Conservation (phyloP, 2,329 filamentous ascomycete species). For the Sarocladium strictum region DNA sequence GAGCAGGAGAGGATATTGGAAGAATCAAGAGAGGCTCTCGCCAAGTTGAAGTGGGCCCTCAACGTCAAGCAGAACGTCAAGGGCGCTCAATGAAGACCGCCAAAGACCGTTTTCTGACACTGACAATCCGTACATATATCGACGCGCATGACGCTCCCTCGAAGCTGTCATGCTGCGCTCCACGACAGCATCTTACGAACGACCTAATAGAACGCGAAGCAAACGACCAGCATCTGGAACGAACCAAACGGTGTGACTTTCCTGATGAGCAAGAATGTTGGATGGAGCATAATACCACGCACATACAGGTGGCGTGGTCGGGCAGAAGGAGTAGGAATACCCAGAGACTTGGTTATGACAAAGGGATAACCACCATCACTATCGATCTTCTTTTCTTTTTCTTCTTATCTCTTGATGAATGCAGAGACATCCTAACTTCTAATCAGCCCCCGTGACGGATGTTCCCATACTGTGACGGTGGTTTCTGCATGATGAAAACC, state of each 20-base stretch:
- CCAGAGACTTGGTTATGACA: slow-evolving; percentile 3
- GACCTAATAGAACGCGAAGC: not conserved
- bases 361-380: not conserved
- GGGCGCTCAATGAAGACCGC: slow-evolving; percentile 39
- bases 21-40: slow-evolving; percentile 53
- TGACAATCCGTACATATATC: not conserved
- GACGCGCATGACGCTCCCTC: not conserved
- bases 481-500: too few species aligned
- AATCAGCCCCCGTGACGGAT: too few species aligned
- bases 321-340: not conserved
- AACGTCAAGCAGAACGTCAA: slow-evolving; percentile 58
- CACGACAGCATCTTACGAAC: slow-evolving; percentile 9
- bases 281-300: not conserved
- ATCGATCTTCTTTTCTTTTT: not conserved
- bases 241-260: not conserved
- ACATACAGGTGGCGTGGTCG: not conserved
- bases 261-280: not conserved
- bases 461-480: too few species aligned
- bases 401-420: not conserved
- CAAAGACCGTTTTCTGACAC: not conserved
- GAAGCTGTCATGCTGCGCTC: not conserved
- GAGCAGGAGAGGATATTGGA: slow-evolving; percentile 55
- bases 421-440: not conserved
- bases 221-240: not conserved
- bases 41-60: slow-evolving; percentile 69